These are phyloP conservation scores for Hibiscus trionum DNA, from an alignment of 345 rosid genomes.

Conservation along the genomic window DNA sequence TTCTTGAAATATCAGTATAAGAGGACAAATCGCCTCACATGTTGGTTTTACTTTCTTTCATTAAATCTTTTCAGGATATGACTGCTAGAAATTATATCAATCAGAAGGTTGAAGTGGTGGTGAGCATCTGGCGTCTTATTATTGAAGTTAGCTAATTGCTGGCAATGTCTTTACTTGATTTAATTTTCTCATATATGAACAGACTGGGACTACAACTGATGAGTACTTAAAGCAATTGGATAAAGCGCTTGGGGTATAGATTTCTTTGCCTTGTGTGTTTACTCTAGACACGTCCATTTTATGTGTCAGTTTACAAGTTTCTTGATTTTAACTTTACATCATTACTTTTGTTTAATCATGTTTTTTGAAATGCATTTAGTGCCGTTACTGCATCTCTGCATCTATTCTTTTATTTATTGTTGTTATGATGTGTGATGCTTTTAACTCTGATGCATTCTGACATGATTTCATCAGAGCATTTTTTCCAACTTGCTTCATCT, in stretches of 20 bases:
- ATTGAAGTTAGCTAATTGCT: conserved; percentile 4
- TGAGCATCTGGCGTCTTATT: conserved; percentile 22
- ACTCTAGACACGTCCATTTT: not conserved
- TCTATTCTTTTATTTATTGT: not conserved
- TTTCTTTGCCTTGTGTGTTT: not conserved
- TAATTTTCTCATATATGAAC: conserved; percentile 12
- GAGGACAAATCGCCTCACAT: not conserved
- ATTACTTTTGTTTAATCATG: not conserved
- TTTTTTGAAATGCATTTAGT: not conserved
- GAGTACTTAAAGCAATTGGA: conserved; percentile 68
- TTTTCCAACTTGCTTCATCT: not conserved
- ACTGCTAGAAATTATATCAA: conserved; percentile 63
- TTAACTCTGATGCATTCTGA: not conserved
- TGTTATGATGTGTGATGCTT: not conserved
- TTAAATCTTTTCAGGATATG: conserved; percentile 43
- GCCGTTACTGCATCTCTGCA: not conserved
- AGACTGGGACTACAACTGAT: conserved; percentile 79
- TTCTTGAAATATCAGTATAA: not conserved
- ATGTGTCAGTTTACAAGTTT: not conserved
- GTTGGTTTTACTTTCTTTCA: conserved; percentile 10
- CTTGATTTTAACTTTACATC: not conserved
- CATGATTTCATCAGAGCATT: not conserved
- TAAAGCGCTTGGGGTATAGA: conserved; percentile 73
- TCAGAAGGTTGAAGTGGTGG: conserved; percentile 79
- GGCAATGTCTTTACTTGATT: conserved; percentile 5